Percentiles rank a stretch among this genome's conserved stretches.
These are phyloP conservation scores for Cystoisospora suis DNA, from an alignment of 169 alveolate genomes.

Conservation along the genomic window DNA sequence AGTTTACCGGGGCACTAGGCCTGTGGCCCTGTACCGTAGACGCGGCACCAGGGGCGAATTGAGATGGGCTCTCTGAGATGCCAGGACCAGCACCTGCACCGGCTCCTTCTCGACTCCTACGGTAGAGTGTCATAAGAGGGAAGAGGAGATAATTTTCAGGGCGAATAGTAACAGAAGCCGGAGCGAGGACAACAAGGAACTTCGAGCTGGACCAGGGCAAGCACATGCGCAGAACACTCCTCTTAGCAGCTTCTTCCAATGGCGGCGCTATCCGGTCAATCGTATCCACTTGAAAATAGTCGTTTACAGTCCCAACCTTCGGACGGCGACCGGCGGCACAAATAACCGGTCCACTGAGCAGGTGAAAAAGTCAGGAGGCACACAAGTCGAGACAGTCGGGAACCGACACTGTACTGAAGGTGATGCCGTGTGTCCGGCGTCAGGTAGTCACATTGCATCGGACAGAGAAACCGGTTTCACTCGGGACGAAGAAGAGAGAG, in stretches of 20 bases:
- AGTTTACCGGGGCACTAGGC: no score
- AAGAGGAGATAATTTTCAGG: slow-evolving; percentile 12
- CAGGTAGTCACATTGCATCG: no score
- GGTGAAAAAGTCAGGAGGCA: no score
- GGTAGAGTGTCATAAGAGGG: neutral
- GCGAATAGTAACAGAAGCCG: neutral
- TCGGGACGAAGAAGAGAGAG: no score
- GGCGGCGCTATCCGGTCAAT: neutral
- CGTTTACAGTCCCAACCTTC: neutral
- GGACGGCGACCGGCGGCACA: neutral
- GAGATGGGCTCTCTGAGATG: no score
- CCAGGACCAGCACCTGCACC: neutral
- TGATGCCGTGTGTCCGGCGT: no score
- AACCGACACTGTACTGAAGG: no score
- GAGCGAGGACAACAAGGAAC: slow-evolving; percentile 3
- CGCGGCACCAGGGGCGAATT: no score
- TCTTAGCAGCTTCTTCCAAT: neutral
- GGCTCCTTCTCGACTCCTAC: slow-evolving; percentile 3
- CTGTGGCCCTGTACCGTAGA: no score
- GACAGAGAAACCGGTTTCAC: no score
- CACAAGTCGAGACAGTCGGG: no score
- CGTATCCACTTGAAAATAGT: slow-evolving; percentile 19
- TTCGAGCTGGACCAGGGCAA: slow-evolving; percentile 18
- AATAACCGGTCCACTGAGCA: neutral
- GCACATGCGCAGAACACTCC: neutral